Evolutionary conservation across 106 monocot genomes (phyloP).

Genomic region (Allium cepa): DNA sequence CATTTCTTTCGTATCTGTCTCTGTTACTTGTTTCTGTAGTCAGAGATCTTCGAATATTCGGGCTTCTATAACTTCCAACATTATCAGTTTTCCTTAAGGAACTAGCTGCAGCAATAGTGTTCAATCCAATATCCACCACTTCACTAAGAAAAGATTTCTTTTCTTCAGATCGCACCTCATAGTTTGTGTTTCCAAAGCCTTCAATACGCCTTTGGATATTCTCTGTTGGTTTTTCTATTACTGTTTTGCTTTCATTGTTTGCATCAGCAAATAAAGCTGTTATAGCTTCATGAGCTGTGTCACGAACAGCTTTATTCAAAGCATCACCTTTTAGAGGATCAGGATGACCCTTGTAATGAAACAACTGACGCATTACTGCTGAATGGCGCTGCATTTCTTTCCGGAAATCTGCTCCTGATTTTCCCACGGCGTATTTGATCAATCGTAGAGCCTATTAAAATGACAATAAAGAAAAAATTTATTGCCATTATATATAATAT

Average conservation of each 20-base stretch:
- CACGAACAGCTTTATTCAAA: slow-evolving; percentile 92
- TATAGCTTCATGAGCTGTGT: slow-evolving; percentile 82
- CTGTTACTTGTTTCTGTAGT: slow-evolving; percentile 54
- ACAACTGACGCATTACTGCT: slow-evolving; percentile 50
- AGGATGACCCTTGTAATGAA: slow-evolving; percentile 86
- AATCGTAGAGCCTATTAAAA: slow-evolving; percentile 58
- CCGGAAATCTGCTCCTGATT: slow-evolving; percentile 86
- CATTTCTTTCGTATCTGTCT: slow-evolving; percentile 46
- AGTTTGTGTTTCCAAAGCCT: slow-evolving; percentile 97
- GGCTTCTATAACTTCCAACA: slow-evolving; percentile 67
- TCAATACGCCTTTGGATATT: slow-evolving; percentile 66
- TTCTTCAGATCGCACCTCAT: slow-evolving; percentile 57
- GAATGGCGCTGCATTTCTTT: slow-evolving; percentile 97
- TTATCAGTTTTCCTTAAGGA: slow-evolving; percentile 62
- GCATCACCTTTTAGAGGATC: slow-evolving; percentile 94
- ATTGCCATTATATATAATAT: background rate
- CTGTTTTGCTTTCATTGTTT: slow-evolving; percentile 47
- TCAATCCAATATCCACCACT: slow-evolving; percentile 84
- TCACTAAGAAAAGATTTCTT: slow-evolving; percentile 96
- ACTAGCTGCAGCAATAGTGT: slow-evolving; percentile 63
- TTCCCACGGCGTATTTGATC: slow-evolving; percentile 85
- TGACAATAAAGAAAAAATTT: slow-evolving; percentile 1
- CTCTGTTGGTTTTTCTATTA: slow-evolving; percentile 24
- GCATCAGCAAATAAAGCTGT: slow-evolving; percentile 68
- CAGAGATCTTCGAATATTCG: slow-evolving; percentile 72